Evolutionary conservation across 1,284 basidiomycete species (phyloP).

Genomic region (Leccinum subatratum): DNA sequence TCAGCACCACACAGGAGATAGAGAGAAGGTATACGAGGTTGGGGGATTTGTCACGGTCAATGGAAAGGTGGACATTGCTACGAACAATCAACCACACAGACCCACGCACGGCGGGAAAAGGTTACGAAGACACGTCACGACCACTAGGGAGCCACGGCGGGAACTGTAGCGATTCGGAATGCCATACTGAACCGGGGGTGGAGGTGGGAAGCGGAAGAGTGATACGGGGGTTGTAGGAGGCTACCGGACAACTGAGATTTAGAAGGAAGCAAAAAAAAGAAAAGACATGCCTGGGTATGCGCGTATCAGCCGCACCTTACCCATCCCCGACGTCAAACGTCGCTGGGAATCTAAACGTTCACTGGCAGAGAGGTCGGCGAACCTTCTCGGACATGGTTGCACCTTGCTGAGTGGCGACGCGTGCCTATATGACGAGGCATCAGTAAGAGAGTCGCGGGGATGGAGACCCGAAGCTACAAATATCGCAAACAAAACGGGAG

Average conservation of each 20-base stretch:
- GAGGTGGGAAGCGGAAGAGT: conserved; percentile 19
- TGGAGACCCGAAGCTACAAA: conserved; percentile 14
- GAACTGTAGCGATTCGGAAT: conserved; percentile 8
- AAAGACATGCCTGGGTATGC: neutral
- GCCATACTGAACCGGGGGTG: conserved; percentile 14
- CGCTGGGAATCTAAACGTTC: conserved; percentile 4
- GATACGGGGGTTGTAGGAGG: conserved; percentile 6
- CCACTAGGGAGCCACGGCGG: conserved; percentile 21
- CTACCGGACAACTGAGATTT: conserved; percentile 9
- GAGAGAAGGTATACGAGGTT: conserved; percentile 2
- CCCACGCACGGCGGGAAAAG: neutral
- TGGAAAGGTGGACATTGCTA: conserved; percentile 4
- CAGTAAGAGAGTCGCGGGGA: conserved; percentile 7
- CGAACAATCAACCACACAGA: conserved; percentile 1
- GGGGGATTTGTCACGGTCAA: neutral
- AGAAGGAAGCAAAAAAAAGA: conserved; percentile 5
- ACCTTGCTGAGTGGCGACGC: conserved; percentile 17
- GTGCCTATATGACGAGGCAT: conserved; percentile 17
- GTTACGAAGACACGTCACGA: conserved; percentile 14
- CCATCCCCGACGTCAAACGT: conserved; percentile 1
- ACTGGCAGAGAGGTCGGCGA: conserved; percentile 20
- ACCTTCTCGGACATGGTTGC: conserved; percentile 31
- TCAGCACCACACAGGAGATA: conserved; percentile 15
- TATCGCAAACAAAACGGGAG: conserved; percentile 14
- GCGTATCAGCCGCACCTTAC: conserved; percentile 6